Base-by-base conservation (phyloP, 129 eudicot species). In the Chrysanthemum makinoi region DNA sequence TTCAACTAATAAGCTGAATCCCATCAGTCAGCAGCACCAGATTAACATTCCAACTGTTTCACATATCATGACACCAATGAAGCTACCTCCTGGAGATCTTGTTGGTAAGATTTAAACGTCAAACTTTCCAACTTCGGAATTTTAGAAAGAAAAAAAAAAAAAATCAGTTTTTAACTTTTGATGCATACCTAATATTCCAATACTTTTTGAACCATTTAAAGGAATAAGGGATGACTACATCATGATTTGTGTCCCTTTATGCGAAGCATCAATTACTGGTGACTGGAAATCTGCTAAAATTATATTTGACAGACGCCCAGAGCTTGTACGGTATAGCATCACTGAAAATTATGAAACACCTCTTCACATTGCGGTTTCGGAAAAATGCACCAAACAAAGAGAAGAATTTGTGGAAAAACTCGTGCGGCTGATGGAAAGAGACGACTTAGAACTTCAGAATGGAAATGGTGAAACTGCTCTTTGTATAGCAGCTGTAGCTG, bases 311-410 rank as follows among this genome's bases (percentile, higher is more conserved):
- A 52, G 14, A 1, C 51, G 68, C 8, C 47, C 60, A 9, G 6
- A 65, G 2, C 52, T 76, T 47, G 33, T 75, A 15, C 59, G 57
- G 15, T 73, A 9, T 46, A 56, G 10, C 53, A 79, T 79, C 63
- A 60, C 81, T 0, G 74, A 79, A 52, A 72, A 77, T 55, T 58
- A 33, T 4, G 87, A 83, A 43, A 83, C 72, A 3, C 67, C 87
- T 6, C 80, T 83, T 51, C 84, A 83, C 68, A 72, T 83, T 72
- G 82, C 82, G 5, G 77, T 79, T 2, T 65, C 70, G 9, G 67
- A 61, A 9, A 46, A 69, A n/a, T 7, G 33, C 46, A 51, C 28
- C 35, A 47, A 47, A 13, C 61, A 57, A 6, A 55, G 69, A 10
- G 52, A 20, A 7, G 5, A 8, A 8, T 80, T 83, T 54, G 87